Evolutionary conservation across 345 rosid species (phyloP).

Genomic region (Populus tremula): DNA sequence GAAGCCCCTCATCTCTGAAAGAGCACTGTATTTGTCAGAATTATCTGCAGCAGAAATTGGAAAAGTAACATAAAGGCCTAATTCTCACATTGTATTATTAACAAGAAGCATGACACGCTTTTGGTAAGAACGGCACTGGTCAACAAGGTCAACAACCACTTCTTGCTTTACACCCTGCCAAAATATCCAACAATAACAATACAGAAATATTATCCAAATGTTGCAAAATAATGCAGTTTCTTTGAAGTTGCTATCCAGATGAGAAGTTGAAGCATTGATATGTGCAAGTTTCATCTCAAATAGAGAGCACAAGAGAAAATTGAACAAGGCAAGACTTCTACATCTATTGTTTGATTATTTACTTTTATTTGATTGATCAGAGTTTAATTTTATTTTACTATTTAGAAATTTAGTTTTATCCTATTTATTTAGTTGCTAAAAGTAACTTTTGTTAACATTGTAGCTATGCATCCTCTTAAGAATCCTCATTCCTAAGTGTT

Average conservation of each 20-base stretch:
- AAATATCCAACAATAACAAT: background rate
- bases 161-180: constrained; percentile 85
- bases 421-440: background rate
- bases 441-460: background rate
- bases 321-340: background rate
- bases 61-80: constrained; percentile 5
- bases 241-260: background rate
- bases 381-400: background rate
- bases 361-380: background rate
- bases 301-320: background rate
- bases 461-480: background rate
- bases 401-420: background rate
- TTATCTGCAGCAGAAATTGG: background rate
- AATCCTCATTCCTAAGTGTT: background rate
- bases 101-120: constrained; percentile 78
- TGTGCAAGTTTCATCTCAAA: background rate
- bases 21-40: constrained; percentile 20
- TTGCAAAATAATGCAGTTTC: background rate
- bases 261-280: background rate
- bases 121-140: constrained; percentile 86
- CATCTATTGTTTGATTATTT: background rate
- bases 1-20: constrained; percentile 76
- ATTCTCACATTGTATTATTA: constrained; percentile 61
- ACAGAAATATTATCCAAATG: background rate
- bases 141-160: constrained; percentile 81